Evolutionary conservation across 768 basidiomycete species (phyloP).

Genomic region (Aureoboletus auriporus): DNA sequence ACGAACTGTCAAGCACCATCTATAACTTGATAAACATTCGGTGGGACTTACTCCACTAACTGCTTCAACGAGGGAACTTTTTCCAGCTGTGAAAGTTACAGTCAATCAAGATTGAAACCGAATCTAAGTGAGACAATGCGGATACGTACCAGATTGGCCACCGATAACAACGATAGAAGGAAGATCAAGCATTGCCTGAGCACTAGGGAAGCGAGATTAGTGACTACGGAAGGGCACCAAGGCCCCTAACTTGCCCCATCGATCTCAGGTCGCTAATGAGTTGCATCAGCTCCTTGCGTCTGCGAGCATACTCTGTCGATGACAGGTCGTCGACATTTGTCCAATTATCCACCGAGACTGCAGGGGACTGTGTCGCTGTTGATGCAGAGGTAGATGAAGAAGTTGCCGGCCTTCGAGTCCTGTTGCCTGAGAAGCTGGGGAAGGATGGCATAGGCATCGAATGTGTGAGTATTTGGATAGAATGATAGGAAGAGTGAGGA

Average conservation of each 20-base stretch:
- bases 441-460: no score
- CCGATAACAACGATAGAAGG: constrained; percentile 57
- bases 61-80: constrained; percentile 57
- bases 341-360: constrained; percentile 7
- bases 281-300: constrained; percentile 36
- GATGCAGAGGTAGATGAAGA: no score
- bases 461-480: no score
- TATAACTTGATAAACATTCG: not conserved
- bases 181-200: constrained; percentile 36
- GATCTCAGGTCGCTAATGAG: constrained; percentile 36
- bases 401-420: no score
- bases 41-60: constrained; percentile 44
- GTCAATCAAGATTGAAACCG: not conserved
- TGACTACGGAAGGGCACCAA: not conserved
- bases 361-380: not conserved
- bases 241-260: constrained; percentile 33
- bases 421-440: no score
- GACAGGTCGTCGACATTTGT: constrained; percentile 19
- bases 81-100: constrained; percentile 39
- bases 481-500: no score
- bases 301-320: constrained; percentile 37
- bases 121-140: not conserved
- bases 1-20: not conserved
- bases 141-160: constrained; percentile 46
- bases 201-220: constrained; percentile 27